phyloP scores from a whole-genome alignment of 2,329 filamentous ascomycete genomes.

The Tolypocladium album region DNA sequence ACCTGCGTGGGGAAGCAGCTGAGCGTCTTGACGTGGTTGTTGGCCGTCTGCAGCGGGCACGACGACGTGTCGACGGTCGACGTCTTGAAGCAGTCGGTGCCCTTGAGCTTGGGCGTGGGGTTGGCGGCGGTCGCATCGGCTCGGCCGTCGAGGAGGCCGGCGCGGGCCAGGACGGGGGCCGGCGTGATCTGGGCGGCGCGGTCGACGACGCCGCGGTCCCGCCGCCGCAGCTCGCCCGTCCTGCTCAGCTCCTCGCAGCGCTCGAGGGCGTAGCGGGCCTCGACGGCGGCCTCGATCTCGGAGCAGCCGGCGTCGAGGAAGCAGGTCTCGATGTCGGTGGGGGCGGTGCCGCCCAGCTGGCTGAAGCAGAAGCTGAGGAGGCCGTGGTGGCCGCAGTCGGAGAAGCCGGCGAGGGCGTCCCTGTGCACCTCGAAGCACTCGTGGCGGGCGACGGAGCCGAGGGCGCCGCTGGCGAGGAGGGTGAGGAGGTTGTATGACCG shows the following conservation, averaged over 20 bases:
- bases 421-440: conserved; percentile 30
- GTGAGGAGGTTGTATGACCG: neutral
- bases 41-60: conserved; percentile 29
- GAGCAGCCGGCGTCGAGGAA: conserved; percentile 24
- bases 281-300: conserved; percentile 14
- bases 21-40: conserved; percentile 20
- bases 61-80: conserved; percentile 20
- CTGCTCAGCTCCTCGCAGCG: conserved; percentile 19
- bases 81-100: conserved; percentile 25
- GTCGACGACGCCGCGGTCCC: conserved; percentile 8
- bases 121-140: conserved; percentile 7
- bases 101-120: conserved; percentile 8
- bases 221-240: conserved; percentile 17
- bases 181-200: neutral
- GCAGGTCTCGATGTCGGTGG: conserved; percentile 26
- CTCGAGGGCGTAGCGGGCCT: conserved; percentile 16
- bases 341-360: conserved; percentile 17
- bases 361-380: conserved; percentile 32
- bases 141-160: no score
- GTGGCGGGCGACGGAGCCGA: conserved; percentile 16
- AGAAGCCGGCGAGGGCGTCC: conserved; percentile 22
- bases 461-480: conserved; percentile 21
- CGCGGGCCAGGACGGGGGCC: neutral
- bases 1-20: conserved; percentile 27
- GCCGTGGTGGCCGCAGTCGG: conserved; percentile 32